phyloP scores from a whole-genome alignment of 306 rosid species.

The Urtica urens region DNA sequence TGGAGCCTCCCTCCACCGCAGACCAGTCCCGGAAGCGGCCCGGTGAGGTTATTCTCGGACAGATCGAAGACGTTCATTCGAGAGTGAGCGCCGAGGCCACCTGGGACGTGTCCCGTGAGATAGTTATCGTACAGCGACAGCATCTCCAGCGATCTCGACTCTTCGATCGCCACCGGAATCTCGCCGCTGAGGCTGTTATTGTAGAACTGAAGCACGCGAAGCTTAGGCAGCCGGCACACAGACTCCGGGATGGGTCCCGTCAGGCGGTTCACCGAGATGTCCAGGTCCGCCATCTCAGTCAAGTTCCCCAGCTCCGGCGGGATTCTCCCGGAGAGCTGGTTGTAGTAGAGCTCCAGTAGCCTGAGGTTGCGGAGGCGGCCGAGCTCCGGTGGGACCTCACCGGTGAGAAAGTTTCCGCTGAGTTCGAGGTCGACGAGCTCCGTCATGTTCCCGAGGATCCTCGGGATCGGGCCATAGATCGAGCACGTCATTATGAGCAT shows the following conservation, averaged over 20 bases:
- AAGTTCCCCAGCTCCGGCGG: slow-evolving; percentile 78
- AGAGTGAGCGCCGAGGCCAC: slow-evolving; percentile 58
- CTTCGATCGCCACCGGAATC: slow-evolving; percentile 53
- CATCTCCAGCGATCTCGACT: slow-evolving; percentile 47
- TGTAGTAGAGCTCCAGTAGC: slow-evolving; percentile 71
- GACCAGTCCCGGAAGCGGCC: slow-evolving; percentile 64
- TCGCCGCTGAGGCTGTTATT: slow-evolving; percentile 72
- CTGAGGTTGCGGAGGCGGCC: slow-evolving; percentile 50
- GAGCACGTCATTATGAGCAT: slow-evolving; percentile 61
- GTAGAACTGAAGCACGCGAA: slow-evolving; percentile 71
- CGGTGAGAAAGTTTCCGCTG: slow-evolving; percentile 55
- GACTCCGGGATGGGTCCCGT: slow-evolving; percentile 60
- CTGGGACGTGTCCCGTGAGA: slow-evolving; percentile 56
- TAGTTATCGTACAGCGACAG: slow-evolving; percentile 70
- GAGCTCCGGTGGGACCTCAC: slow-evolving; percentile 57
- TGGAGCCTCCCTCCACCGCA: slow-evolving; percentile 53
- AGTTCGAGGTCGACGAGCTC: slow-evolving; percentile 73
- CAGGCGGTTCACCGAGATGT: slow-evolving; percentile 76
- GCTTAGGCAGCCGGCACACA: slow-evolving; percentile 62
- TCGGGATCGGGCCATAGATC: slow-evolving; percentile 61
- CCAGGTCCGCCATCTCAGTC: slow-evolving; percentile 58
- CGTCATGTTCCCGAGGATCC: slow-evolving; percentile 62
- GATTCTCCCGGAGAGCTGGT: slow-evolving; percentile 46
- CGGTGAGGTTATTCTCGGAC: slow-evolving; percentile 67
- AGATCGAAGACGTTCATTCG: slow-evolving; percentile 58